phyloP scores from a whole-genome alignment of 805 yeast species.

The Blastobotrys attinorum region DNA sequence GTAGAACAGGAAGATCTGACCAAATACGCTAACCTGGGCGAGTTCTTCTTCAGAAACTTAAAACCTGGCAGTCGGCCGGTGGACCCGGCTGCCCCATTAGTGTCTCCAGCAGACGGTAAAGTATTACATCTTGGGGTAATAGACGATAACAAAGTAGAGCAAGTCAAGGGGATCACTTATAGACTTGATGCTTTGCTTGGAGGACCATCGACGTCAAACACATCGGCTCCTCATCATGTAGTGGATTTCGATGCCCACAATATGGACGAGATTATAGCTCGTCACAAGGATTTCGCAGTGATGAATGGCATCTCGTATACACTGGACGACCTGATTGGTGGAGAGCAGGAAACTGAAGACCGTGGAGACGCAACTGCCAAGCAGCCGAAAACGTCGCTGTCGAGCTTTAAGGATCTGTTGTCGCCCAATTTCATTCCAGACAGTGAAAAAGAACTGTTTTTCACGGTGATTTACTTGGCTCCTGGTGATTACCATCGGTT shows the following conservation, averaged over 20 bases:
- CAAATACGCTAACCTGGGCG: conserved; percentile 72
- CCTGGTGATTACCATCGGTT: conserved; percentile 98
- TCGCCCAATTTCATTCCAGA: conserved; percentile 23
- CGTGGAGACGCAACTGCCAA: conserved; percentile 28
- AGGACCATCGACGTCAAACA: conserved; percentile 11
- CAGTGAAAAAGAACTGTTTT: conserved; percentile 56
- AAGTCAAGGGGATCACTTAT: conserved; percentile 94
- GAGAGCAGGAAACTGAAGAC: conserved; percentile 32
- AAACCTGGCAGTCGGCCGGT: conserved; percentile 75
- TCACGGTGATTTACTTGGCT: conserved; percentile 88
- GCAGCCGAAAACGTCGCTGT: conserved; percentile 23
- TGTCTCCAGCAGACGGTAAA: conserved; percentile 90
- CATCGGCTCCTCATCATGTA: conserved; percentile 23
- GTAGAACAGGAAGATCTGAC: conserved; percentile 75
- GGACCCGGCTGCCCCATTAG: conserved; percentile 53
- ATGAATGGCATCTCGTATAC: conserved; percentile 68
- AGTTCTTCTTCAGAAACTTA: conserved; percentile 81
- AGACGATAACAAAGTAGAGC: conserved; percentile 74
- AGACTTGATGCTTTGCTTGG: conserved; percentile 86
- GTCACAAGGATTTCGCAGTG: conserved; percentile 70
- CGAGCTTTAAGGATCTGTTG: conserved; percentile 12
- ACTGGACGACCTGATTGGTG: conserved; percentile 60
- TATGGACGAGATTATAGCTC: conserved; percentile 33
- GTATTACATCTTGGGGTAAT: conserved; percentile 78
- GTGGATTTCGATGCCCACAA: conserved; percentile 29